Conservation (phyloP, 1,139 yeast genomes). For the Pneumocystis canis region DNA sequence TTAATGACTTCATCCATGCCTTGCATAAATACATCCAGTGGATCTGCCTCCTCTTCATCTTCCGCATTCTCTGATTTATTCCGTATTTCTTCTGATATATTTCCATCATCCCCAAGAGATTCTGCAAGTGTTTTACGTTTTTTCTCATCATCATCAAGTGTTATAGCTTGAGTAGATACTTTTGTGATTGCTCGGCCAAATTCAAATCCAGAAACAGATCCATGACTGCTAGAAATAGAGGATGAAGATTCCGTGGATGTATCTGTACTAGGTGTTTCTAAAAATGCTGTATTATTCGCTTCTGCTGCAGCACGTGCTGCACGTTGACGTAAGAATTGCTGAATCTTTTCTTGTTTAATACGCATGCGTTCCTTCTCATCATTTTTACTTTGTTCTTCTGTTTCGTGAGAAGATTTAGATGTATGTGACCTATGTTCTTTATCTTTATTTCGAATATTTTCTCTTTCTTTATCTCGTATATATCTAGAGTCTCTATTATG, state of each 20-base stretch:
- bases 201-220: background rate
- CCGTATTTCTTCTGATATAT: background rate
- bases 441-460: background rate
- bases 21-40: slow-evolving; percentile 29
- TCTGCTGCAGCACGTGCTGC: background rate
- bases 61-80: background rate
- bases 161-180: background rate
- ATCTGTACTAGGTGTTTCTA: background rate
- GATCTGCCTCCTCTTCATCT: slow-evolving; percentile 24
- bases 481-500: background rate
- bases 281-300: background rate
- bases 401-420: background rate
- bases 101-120: background rate
- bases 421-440: background rate
- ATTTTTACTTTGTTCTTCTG: background rate
- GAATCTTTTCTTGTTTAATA: background rate
- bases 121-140: background rate
- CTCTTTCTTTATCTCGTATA: background rate
- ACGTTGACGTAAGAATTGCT: background rate
- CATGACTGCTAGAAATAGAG: background rate
- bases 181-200: background rate
- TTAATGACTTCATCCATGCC: slow-evolving; percentile 16
- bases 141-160: background rate
- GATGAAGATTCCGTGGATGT: background rate
- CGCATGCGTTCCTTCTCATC: background rate